Conservation (phyloP, 2,329 filamentous ascomycete species). For the Aspergillus fructus region DNA sequence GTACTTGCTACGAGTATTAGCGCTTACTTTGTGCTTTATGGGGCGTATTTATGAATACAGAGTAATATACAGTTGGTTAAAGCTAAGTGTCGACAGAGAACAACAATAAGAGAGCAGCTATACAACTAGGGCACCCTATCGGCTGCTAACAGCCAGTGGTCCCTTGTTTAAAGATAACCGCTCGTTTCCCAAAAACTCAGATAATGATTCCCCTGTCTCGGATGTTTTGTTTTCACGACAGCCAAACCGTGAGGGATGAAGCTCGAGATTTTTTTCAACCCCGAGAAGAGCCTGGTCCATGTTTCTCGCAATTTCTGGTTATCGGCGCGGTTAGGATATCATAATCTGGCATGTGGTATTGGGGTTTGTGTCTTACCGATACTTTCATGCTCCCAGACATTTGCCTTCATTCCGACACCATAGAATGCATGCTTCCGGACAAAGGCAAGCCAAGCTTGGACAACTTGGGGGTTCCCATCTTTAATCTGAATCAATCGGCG, state of each 20-base stretch:
- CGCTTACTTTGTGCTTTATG: not conserved
- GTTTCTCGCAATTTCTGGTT: conserved; percentile 38
- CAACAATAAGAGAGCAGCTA: not conserved
- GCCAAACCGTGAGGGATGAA: conserved; percentile 44
- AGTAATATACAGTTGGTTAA: conserved; percentile 8
- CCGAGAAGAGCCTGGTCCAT: conserved; percentile 40
- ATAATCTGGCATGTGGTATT: not conserved
- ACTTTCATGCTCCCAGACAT: conserved; percentile 84
- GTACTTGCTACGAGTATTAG: too few species aligned
- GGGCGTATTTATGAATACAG: not conserved
- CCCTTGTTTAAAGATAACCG: conserved; percentile 36
- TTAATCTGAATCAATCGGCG: conserved; percentile 87
- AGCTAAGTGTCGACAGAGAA: too few species aligned
- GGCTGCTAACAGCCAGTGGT: conserved; percentile 34
- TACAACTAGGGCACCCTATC: conserved; percentile 9
- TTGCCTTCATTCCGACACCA: conserved; percentile 98
- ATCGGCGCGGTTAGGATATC: not conserved
- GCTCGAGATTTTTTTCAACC: conserved; percentile 41
- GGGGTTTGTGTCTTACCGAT: conserved; percentile 55
- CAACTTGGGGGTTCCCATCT: conserved; percentile 83
- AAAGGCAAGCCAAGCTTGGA: conserved; percentile 90
- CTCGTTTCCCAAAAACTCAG: conserved; percentile 38
- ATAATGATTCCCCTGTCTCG: conserved; percentile 25
- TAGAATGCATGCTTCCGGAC: conserved; percentile 89
- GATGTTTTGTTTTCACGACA: conserved; percentile 33